These are phyloP conservation scores for Paecilomyces variotii DNA, from an alignment of 2,329 filamentous ascomycete species.

Conservation along the genomic window DNA sequence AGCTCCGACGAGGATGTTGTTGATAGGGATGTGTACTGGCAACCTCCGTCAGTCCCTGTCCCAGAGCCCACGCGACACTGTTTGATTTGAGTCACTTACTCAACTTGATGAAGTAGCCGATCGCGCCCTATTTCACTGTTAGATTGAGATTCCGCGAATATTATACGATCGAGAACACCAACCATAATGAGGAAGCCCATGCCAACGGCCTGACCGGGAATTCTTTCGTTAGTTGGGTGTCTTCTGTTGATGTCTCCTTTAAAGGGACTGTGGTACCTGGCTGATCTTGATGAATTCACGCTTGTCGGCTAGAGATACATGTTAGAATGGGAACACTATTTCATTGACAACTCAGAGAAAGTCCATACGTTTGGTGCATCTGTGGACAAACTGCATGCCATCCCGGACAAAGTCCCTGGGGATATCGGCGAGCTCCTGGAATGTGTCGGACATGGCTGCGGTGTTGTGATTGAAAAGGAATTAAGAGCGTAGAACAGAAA, in stretches of 20 bases:
- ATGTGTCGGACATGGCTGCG: constrained; percentile 44
- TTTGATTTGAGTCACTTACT: constrained; percentile 33
- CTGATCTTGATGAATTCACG: constrained; percentile 55
- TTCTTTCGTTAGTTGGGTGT: neutral
- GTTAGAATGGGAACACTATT: constrained; percentile 11
- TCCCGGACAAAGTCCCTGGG: constrained; percentile 47
- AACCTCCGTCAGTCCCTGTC: neutral
- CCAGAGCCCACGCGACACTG: neutral
- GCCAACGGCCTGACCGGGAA: constrained; percentile 34
- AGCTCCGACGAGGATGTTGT: constrained; percentile 44
- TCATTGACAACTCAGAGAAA: neutral
- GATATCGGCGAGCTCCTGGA: constrained; percentile 54
- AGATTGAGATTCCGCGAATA: neutral
- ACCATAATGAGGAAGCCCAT: constrained; percentile 54
- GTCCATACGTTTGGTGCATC: constrained; percentile 42
- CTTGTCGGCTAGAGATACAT: constrained; percentile 44
- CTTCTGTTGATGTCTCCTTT: neutral
- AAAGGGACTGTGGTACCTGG: constrained; percentile 30
- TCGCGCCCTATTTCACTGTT: constrained; percentile 35
- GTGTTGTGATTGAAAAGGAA: neutral
- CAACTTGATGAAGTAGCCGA: constrained; percentile 54
- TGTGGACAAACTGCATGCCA: constrained; percentile 41
- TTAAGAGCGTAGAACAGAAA: neutral
- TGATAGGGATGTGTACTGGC: constrained; percentile 43
- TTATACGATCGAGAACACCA: neutral